Evolutionary conservation across 805 yeast genomes (phyloP), one percentile per base, ranked within the genome.

Genomic region (Candida cerambycidarum): DNA sequence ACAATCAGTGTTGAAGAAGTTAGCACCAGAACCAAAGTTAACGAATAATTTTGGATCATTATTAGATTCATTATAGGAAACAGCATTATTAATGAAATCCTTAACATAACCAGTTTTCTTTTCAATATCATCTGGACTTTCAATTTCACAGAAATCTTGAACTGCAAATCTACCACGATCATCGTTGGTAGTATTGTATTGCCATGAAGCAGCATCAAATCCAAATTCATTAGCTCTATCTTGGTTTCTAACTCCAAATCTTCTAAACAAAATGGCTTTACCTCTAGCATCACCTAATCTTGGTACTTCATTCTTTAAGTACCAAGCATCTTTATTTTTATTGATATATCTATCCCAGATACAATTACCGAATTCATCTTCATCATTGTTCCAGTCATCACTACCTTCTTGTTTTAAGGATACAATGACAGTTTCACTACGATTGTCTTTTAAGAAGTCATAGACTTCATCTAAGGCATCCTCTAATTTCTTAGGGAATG

Each of bases 351-450:
- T 63, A 47, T 78, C 77, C 80, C 83, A 79, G 41, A 85, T 67
- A 34, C 76, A 65, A 47, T 78, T 77, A 28, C 79, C 78, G 58
- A 85, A 83, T 57, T 84, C 89, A 54, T 82, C 86, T 38, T 67
- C 57, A 35, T 74, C 73, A 45, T 79, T 74, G 51, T 81, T 73
- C 87, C 88, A 83, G 29, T 71, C 68, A 39, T 80, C 79, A 14
- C 79, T 67, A 30, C 92, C 92, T 60, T 85, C 93, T 57, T 82
- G 85, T 56, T 85, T 85, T 48, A 85, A 60, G 1, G 89, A 82
- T 13, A 85, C 75, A 43, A 85, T 60, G 9, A 83, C 85, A 9
- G 79, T 65, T 62, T 85, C 93, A 3, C 80, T 70, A 1, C 58
- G 63, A 61, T 84, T 73, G 4, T 58, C 44, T 12, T 69, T 63